A percentile compares a stretch with the other conserved stretches of the same genome.
phyloP scores from a whole-genome alignment of 2,329 filamentous ascomycete species.

The Coniochaeta sp. region DNA sequence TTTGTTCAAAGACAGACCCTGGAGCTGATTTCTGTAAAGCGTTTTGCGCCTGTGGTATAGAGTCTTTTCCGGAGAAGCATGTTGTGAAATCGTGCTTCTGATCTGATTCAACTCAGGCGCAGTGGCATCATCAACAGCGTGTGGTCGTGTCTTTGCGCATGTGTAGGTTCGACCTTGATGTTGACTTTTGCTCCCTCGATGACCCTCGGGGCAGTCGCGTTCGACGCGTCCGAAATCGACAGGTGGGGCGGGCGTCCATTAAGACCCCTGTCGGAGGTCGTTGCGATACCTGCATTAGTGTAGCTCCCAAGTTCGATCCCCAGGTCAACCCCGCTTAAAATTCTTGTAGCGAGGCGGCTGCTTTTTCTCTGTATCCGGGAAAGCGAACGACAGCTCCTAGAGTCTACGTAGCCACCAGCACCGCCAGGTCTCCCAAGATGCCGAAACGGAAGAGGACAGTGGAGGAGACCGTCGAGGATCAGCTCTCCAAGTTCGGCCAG shows the following conservation, averaged over 20 bases:
- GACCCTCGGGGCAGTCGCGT: neutral
- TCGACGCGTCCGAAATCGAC: neutral
- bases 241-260: neutral
- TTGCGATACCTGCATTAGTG: conserved; percentile 6
- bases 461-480: conserved; percentile 37
- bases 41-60: neutral
- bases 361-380: conserved; percentile 1
- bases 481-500: conserved; percentile 47
- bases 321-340: conserved; percentile 8
- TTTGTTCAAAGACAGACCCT: neutral
- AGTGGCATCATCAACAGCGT: neutral
- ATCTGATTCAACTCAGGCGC: neutral
- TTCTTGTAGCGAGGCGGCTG: conserved; percentile 4
- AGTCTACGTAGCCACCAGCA: neutral
- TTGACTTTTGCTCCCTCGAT: neutral
- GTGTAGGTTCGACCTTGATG: neutral
- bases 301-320: neutral
- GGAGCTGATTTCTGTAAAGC: neutral
- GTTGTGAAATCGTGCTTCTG: neutral
- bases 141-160: neutral
- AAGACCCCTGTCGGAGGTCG: neutral
- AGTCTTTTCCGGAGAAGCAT: neutral
- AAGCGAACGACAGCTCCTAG: neutral
- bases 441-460: conserved; percentile 48
- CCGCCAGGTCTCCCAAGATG: conserved; percentile 27